Evolutionary conservation across 345 rosid genomes (phyloP), one percentile per base, ranked within the genome.

Genomic region (Boechera retrofracta): DNA sequence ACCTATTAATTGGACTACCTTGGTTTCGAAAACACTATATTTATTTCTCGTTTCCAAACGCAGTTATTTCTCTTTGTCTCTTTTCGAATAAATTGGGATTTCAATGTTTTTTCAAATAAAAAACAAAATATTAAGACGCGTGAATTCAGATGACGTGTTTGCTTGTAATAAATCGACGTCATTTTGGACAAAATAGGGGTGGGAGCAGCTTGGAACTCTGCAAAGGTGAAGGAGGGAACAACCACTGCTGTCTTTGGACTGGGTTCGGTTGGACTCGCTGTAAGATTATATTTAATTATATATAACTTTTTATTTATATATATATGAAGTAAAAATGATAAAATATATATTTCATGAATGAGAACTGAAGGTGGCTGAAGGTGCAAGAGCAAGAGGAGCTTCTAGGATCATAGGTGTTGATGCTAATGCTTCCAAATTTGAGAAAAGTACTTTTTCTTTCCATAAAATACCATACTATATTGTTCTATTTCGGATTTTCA

Each of bases 221-320:
- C 93, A 4, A 61, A 88, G 4, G 86, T 88, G 44, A 83, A 88
- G 45, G 82, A 84, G 31, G 93, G 93, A 56, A 83, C 86, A 13
- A 83, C 33, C 2, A 89, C 86, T 35, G 93, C 96, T 8, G 58
- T 90, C 61, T 90, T 90, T 53, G 96, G 93, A 7, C 47, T 90
- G 53, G 96, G 93, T 13, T 73, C 93, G 2, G 81, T 86, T 45
- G 96, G 93, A n/a, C 89, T 90, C 31, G 91, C 96, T 18, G 96
- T 90, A 82, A 73, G 88, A 78, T 28, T 15, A 15, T 31, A 11
- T 2, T 13, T 41, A 8, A 58, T 6, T 7, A 3, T 21, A 15
- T 10, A 15, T 10, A 11, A 10, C 5, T 3, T 41, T 3, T 49
- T 16, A 38, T 18, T 32, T 58, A 48, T 28, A 45, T 36, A 39